These are phyloP conservation scores for Pseudozyma thailandica DNA, from an alignment of 1,284 basidiomycete genomes.

Conservation along the genomic window DNA sequence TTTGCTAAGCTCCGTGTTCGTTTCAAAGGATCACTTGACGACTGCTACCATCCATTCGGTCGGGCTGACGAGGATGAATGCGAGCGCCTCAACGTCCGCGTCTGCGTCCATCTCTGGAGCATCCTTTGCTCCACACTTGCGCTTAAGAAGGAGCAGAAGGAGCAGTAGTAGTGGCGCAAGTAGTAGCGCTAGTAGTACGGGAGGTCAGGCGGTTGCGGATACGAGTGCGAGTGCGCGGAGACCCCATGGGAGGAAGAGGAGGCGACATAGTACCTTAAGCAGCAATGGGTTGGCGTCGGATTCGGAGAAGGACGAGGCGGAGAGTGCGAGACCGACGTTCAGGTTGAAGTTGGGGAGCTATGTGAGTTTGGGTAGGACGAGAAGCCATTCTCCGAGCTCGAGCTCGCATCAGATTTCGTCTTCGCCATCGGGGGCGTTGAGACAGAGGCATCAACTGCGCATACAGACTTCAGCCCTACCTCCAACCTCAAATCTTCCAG, in stretches of 20 bases:
- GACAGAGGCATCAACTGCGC: constrained; percentile 23
- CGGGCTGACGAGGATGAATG: not conserved
- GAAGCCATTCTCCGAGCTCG: constrained; percentile 11
- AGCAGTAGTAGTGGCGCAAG: constrained; percentile 10
- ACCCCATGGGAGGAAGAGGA: constrained; percentile 10
- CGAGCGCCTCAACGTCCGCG: not conserved
- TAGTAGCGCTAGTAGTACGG: constrained; percentile 19
- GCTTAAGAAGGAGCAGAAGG: constrained; percentile 15
- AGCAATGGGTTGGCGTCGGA: constrained; percentile 16
- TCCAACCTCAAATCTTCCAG: not conserved
- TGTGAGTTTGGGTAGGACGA: constrained; percentile 12
- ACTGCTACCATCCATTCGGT: no score
- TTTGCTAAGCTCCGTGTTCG: no score
- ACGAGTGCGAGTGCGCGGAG: not conserved
- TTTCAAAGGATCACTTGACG: no score
- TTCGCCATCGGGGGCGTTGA: constrained; percentile 11
- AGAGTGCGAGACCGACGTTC: constrained; percentile 18
- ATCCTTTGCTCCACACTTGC: constrained; percentile 3
- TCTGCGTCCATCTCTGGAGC: constrained; percentile 1
- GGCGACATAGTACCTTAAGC: constrained; percentile 30
- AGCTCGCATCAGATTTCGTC: not conserved
- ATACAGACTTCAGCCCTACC: constrained; percentile 11
- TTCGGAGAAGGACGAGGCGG: constrained; percentile 34
- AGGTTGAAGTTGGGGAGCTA: constrained; percentile 28
- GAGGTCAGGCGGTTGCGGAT: constrained; percentile 3